Base-by-base conservation (phyloP, 768 basidiomycete species). In the Leucogyrophana mollusca region DNA sequence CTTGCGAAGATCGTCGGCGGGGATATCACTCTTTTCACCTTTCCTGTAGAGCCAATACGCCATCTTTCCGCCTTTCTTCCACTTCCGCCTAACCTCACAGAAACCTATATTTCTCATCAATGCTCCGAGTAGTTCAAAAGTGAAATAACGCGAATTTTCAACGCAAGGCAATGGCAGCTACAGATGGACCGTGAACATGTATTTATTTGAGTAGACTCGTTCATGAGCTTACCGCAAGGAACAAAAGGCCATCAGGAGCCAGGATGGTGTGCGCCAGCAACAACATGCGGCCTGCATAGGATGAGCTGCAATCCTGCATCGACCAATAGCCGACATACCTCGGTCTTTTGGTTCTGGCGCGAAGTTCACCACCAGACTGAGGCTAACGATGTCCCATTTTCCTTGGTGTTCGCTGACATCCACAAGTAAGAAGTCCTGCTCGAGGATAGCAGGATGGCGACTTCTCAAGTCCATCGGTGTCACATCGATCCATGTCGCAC, bases 331-430 rank as follows among this genome's bases (percentile, higher is more conserved):
- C 22, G 3, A 36, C 20, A 52, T 48, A 90, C 93, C 93, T 81
- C 94, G 72, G 44, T 90, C 83, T 39, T 69, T 68, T 0, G 87
- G 72, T 21, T 82, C 76, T 18, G 89, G 84, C 1, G 93, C 88
- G 58, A 94, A 96, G 59, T 96, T 96, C 3, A 96, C 66, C 4
- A 96, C 94, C 27, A 96, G 69, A 56, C 91, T 93, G 20, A 94
- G 79, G 61, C 90, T 91, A 47, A 95, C 77, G 16, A 83, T 58
- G 54, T 91, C 85, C 87, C 91, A 96, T 54, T 71, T 71, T 49
- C 67, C 74, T 9, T 59, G 58, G 57, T 87, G 68, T 52, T 75
- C 69, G 14, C 56, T 59, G 42, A 63, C 54, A 41, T 85, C 78
- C 64, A 93, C 70, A 4, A 75, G 59, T 35, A 95, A 62, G 56